Evolutionary conservation across 352 stramenopile genomes (phyloP).

Genomic region (Detonula confervacea): DNA sequence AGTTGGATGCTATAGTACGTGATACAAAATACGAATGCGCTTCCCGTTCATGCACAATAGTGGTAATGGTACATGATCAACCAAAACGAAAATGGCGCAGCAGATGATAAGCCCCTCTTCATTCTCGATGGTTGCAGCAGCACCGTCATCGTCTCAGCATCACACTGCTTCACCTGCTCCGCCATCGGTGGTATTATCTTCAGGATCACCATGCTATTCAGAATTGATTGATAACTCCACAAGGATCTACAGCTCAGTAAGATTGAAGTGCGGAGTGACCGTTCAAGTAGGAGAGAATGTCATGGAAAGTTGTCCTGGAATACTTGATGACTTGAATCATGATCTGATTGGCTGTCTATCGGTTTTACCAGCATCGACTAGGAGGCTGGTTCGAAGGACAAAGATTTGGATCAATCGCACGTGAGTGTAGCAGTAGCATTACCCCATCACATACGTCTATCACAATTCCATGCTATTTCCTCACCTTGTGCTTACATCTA

Average conservation of each 20-base stretch:
- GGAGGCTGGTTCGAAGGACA: constrained; percentile 66
- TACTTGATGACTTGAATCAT: constrained; percentile 67
- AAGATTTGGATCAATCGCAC: constrained; percentile 78
- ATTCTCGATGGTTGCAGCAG: background rate
- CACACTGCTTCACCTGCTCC: background rate
- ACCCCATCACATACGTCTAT: constrained; percentile 4
- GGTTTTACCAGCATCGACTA: constrained; percentile 66
- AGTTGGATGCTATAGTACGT: no score
- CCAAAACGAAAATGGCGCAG: background rate
- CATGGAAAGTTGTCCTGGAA: constrained; percentile 51
- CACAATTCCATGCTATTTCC: background rate
- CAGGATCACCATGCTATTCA: background rate
- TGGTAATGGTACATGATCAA: no score
- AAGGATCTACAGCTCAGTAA: constrained; percentile 59
- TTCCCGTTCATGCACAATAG: no score
- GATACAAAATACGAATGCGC: no score
- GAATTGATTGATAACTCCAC: constrained; percentile 76
- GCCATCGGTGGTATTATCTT: background rate
- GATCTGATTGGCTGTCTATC: constrained; percentile 64
- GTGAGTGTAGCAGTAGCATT: background rate
- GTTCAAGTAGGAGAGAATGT: constrained; percentile 71
- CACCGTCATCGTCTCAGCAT: constrained; percentile 4
- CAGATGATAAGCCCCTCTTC: background rate
- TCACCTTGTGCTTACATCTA: background rate
- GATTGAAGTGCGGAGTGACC: constrained; percentile 59